phyloP scores from a whole-genome alignment of 352 stramenopile species.

The Pythium phragmitis region DNA sequence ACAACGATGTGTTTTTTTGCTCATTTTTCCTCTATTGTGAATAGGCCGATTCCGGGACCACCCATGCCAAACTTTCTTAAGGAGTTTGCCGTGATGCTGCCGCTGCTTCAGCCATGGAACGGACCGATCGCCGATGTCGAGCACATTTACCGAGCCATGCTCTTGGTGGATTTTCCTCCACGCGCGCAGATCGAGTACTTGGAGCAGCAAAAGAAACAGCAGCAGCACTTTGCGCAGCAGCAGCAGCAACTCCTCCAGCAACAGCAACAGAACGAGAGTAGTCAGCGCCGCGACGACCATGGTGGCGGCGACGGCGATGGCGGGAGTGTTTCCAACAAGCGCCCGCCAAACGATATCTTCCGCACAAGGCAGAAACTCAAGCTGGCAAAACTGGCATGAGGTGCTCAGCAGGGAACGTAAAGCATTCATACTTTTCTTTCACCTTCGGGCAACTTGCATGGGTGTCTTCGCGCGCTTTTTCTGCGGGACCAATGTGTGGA shows the following conservation, averaged over 20 bases:
- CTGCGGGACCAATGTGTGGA: slow-evolving; percentile 27
- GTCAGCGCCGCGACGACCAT: slow-evolving; percentile 38
- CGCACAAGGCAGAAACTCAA: slow-evolving; percentile 85
- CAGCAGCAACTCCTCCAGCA: slow-evolving; percentile 56
- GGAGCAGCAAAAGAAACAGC: slow-evolving; percentile 48
- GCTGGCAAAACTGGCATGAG: slow-evolving; percentile 73
- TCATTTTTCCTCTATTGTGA: neutral
- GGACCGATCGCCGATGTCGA: slow-evolving; percentile 84
- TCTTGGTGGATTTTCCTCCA: slow-evolving; percentile 79
- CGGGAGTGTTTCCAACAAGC: slow-evolving; percentile 69
- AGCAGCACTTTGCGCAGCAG: slow-evolving; percentile 58
- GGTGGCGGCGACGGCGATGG: slow-evolving; percentile 30
- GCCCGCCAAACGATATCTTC: slow-evolving; percentile 84
- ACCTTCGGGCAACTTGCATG: slow-evolving; percentile 6
- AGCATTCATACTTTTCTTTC: slow-evolving; percentile 19
- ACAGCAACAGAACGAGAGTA: slow-evolving; percentile 39
- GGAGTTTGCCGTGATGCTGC: slow-evolving; percentile 79
- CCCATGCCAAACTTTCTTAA: slow-evolving; percentile 85
- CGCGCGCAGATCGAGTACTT: slow-evolving; percentile 70
- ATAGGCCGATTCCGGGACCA: slow-evolving; percentile 66
- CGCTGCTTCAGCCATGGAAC: slow-evolving; percentile 82
- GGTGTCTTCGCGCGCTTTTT: slow-evolving; percentile 31
- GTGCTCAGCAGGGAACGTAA: neutral
- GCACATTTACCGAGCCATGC: slow-evolving; percentile 82
- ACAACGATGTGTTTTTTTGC: neutral